phyloP scores from a whole-genome alignment of 768 basidiomycete genomes.

The Jaapia argillacea region DNA sequence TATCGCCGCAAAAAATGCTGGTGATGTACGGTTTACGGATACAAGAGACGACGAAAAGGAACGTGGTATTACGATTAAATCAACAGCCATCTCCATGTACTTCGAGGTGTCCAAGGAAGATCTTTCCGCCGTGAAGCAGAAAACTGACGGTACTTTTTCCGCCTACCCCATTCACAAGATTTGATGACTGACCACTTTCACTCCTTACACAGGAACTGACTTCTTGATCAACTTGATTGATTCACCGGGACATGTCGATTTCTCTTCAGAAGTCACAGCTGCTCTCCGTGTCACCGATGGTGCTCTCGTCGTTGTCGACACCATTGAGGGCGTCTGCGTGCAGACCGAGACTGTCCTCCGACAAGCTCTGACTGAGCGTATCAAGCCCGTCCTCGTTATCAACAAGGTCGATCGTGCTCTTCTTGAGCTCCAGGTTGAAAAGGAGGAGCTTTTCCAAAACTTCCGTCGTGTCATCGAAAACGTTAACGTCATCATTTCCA shows the following conservation, averaged over 20 bases:
- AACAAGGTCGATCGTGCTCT: slow-evolving; percentile 99
- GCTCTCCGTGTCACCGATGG: slow-evolving; percentile 99
- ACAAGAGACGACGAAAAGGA: slow-evolving; percentile 98
- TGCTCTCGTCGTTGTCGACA: slow-evolving; percentile 99
- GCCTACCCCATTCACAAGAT: slow-evolving; percentile 2
- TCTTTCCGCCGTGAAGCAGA: slow-evolving; percentile 77
- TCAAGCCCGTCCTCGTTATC: slow-evolving; percentile 98
- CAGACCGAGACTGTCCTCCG: slow-evolving; percentile 99
- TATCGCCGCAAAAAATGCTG: slow-evolving; percentile 89
- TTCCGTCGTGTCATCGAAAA: slow-evolving; percentile 97
- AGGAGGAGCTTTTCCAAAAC: slow-evolving; percentile 95
- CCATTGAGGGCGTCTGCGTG: slow-evolving; percentile 98
- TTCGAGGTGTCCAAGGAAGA: slow-evolving; percentile 94
- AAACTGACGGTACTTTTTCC: slow-evolving; percentile 66
- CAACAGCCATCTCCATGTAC: slow-evolving; percentile 99
- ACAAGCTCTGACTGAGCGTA: slow-evolving; percentile 94
- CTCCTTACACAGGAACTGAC: slow-evolving; percentile 56
- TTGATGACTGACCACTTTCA: neutral
- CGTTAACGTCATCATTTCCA: slow-evolving; percentile 98
- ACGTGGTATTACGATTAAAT: slow-evolving; percentile 99
- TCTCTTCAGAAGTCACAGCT: slow-evolving; percentile 99
- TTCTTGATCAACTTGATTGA: slow-evolving; percentile 99
- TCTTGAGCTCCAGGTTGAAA: slow-evolving; percentile 93
- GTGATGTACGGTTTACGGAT: slow-evolving; percentile 95
- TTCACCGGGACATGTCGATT: slow-evolving; percentile 99